Evolutionary conservation across 129 eudicot species (phyloP).

Genomic region (Chrysanthemum seticuspe): DNA sequence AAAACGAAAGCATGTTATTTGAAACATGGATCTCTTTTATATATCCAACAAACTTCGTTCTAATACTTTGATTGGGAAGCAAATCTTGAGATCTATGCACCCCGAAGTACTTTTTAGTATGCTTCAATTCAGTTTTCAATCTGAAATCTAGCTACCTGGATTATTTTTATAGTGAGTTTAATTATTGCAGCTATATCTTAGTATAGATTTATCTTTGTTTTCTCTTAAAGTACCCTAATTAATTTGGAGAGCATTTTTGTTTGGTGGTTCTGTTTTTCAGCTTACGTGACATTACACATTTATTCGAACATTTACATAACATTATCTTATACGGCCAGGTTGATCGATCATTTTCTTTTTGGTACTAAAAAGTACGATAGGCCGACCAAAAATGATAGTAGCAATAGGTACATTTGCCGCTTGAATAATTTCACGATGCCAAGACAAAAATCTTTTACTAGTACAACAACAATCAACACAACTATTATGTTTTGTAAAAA

Average conservation of each 20-base stretch:
- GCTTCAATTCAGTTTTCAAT: no score
- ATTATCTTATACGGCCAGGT: conserved; percentile 9
- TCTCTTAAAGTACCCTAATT: background rate
- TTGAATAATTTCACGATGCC: background rate
- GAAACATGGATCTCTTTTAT: no score
- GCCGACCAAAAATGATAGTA: background rate
- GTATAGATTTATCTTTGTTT: background rate
- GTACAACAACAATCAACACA: background rate
- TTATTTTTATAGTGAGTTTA: no score
- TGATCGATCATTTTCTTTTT: conserved; percentile 6
- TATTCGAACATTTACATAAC: background rate
- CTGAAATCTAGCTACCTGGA: no score
- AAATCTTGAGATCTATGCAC: no score
- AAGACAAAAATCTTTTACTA: background rate
- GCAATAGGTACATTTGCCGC: conserved; percentile 16
- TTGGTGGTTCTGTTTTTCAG: background rate
- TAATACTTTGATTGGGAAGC: no score
- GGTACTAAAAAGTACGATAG: background rate
- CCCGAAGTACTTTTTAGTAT: no score
- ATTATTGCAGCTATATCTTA: background rate
- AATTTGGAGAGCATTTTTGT: background rate
- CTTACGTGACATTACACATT: background rate
- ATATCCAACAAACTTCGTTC: no score
- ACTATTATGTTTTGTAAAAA: background rate
- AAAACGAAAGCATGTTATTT: no score